phyloP scores from a whole-genome alignment of 2,329 filamentous ascomycete species.

The Fusarium nanum region DNA sequence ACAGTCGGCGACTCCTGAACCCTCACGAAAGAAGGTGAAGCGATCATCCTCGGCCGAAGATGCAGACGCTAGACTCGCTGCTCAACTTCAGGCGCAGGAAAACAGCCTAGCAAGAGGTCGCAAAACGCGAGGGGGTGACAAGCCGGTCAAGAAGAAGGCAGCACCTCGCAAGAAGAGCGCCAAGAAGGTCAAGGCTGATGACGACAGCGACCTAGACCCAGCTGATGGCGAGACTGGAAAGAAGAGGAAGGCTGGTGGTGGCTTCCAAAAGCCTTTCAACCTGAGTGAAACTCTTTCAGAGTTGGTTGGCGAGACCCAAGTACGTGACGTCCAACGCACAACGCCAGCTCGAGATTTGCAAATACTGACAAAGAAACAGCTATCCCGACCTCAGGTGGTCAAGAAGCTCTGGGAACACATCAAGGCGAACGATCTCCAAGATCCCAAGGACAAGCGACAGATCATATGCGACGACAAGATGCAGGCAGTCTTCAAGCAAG shows the following conservation, averaged over 20 bases:
- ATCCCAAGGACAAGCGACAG: slow-evolving; percentile 89
- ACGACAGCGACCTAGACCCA: slow-evolving; percentile 81
- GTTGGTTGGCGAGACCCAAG: slow-evolving; percentile 75
- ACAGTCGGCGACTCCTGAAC: slow-evolving; percentile 59
- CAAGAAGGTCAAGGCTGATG: slow-evolving; percentile 79
- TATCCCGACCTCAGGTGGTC: slow-evolving; percentile 94
- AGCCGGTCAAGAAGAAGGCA: slow-evolving; percentile 70
- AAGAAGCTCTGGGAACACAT: slow-evolving; percentile 98
- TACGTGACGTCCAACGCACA: slow-evolving; percentile 53
- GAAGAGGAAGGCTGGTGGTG: slow-evolving; percentile 87
- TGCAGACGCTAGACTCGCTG: slow-evolving; percentile 87
- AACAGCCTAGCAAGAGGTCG: slow-evolving; percentile 76
- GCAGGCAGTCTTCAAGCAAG: slow-evolving; percentile 90
- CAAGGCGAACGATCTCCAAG: slow-evolving; percentile 87
- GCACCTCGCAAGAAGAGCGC: slow-evolving; percentile 76
- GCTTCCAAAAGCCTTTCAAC: slow-evolving; percentile 89
- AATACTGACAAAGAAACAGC: slow-evolving; percentile 58
- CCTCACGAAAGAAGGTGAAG: slow-evolving; percentile 74
- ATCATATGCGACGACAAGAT: slow-evolving; percentile 93
- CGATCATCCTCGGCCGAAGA: slow-evolving; percentile 71
- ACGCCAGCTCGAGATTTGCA: not conserved
- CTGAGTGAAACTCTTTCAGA: slow-evolving; percentile 77
- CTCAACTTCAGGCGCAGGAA: slow-evolving; percentile 90
- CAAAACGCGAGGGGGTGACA: slow-evolving; percentile 80
- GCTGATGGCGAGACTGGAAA: slow-evolving; percentile 65